A percentile compares a stretch with the other conserved stretches of the same genome.
Conservation (phyloP, 441 rosid genomes). For the Lepidium campestre region DNA sequence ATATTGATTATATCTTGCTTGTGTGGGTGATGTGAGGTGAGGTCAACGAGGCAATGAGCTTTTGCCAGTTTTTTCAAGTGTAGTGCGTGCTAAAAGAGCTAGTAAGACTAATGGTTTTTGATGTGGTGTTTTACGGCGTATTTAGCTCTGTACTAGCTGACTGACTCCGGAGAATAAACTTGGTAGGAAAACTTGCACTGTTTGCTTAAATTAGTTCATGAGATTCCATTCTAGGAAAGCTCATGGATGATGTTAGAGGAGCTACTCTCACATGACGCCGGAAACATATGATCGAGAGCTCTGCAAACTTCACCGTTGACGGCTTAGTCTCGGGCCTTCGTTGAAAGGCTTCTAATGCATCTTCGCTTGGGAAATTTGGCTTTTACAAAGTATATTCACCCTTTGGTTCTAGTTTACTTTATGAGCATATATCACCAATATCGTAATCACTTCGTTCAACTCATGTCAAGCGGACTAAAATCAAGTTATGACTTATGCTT, state of each 20-base stretch:
- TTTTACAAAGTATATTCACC: no score
- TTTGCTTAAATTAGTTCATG: not conserved
- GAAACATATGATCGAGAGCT: not conserved
- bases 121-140: not conserved
- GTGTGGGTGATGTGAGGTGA: no score
- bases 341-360: not conserved
- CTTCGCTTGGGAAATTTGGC: no score
- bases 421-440: no score
- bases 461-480: no score
- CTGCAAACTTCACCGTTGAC: not conserved
- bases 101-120: not conserved
- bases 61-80: no score
- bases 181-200: not conserved
- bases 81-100: not conserved
- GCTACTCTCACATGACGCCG: not conserved
- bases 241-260: not conserved
- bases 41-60: no score
- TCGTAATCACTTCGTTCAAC: no score
- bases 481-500: no score
- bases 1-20: no score
- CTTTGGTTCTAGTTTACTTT: no score
- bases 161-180: not conserved
- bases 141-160: not conserved
- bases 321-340: not conserved
- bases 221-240: not conserved